Evolutionary conservation across 2,329 filamentous ascomycete species (phyloP).

Genomic region (Mycosphaerelloides madeirae): DNA sequence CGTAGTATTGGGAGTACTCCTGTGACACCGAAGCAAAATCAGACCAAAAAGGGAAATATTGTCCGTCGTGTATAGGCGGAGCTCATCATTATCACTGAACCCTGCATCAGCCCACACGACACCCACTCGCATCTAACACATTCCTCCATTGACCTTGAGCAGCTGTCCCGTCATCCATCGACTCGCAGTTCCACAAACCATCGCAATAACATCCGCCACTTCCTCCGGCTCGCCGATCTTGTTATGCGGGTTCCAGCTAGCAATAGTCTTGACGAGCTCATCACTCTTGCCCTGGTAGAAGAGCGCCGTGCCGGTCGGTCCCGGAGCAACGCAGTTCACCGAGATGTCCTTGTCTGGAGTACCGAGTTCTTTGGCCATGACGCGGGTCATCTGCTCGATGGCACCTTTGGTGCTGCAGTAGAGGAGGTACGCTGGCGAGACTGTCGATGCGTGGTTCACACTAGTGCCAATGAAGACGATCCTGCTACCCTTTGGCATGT

Average conservation of each 20-base stretch:
- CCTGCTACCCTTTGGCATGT: slow-evolving; percentile 48
- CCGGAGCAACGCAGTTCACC: slow-evolving; percentile 51
- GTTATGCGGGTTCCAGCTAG: slow-evolving; percentile 40
- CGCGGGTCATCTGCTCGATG: slow-evolving; percentile 55
- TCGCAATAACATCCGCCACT: slow-evolving; percentile 45
- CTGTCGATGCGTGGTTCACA: slow-evolving; percentile 34
- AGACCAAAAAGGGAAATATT: too few species aligned
- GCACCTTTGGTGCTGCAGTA: slow-evolving; percentile 57
- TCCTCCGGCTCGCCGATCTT: slow-evolving; percentile 48
- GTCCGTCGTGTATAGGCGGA: too few species aligned
- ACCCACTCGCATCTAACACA: neutral
- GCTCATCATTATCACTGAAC: neutral
- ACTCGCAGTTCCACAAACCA: slow-evolving; percentile 32
- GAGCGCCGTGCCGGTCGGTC: slow-evolving; percentile 53
- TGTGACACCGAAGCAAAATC: too few species aligned
- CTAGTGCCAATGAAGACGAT: slow-evolving; percentile 52
- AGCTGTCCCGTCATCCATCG: slow-evolving; percentile 48
- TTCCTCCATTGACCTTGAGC: slow-evolving; percentile 43
- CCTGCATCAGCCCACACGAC: neutral
- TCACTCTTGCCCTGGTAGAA: slow-evolving; percentile 49
- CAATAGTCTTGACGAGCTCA: slow-evolving; percentile 42
- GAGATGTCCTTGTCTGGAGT: slow-evolving; percentile 45
- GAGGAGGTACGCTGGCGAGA: slow-evolving; percentile 46
- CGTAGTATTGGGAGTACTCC: too few species aligned
- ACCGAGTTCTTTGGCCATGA: slow-evolving; percentile 51